Evolutionary conservation across 2,329 filamentous ascomycete species (phyloP).

Genomic region (Hymenoscyphus fructigenus): DNA sequence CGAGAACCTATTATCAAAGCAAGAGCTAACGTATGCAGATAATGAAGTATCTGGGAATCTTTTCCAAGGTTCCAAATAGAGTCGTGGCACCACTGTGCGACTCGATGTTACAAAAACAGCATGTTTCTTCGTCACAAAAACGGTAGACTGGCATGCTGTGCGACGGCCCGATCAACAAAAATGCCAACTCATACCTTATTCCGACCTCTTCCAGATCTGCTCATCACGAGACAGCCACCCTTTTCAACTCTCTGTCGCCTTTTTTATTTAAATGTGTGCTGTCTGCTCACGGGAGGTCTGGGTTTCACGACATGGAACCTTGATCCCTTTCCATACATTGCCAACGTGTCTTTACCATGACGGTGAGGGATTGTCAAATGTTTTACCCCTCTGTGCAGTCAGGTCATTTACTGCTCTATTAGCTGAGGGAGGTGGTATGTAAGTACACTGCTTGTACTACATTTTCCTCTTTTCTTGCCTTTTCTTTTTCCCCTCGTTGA

Average conservation of each 20-base stretch:
- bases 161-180: conserved; percentile 4
- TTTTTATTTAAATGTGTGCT: not conserved
- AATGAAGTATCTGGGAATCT: not conserved
- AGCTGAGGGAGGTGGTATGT: not conserved
- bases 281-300: not conserved
- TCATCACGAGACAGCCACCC: not conserved
- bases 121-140: conserved; percentile 4
- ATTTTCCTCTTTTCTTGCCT: not conserved
- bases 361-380: not conserved
- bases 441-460: not conserved
- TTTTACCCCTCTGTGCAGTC: not conserved
- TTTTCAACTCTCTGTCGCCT: not conserved
- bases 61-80: not conserved
- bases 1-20: not conserved
- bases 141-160: conserved; percentile 2
- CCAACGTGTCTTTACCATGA: not conserved
- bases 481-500: not conserved
- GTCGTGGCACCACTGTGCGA: not conserved
- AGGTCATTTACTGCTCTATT: not conserved
- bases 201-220: conserved; percentile 6
- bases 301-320: conserved; percentile 1
- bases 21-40: not conserved
- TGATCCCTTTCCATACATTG: conserved; percentile 3
- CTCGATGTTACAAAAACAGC: not conserved
- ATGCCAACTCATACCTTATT: conserved; percentile 11